phyloP scores from a whole-genome alignment of 805 yeast species.

The Kuraishia capsulata region DNA sequence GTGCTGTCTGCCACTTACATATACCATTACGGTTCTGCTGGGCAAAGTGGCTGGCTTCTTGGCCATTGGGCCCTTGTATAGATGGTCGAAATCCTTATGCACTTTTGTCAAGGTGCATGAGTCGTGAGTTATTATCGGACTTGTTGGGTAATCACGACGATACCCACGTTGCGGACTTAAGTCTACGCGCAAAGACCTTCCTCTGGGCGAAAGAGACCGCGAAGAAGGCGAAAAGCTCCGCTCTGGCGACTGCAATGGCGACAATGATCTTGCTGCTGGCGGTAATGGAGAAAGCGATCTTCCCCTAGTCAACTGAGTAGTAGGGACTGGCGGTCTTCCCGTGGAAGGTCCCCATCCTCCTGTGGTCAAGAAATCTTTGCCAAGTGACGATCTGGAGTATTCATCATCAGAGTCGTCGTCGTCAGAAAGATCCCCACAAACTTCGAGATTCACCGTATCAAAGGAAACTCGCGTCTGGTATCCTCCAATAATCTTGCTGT shows the following conservation, averaged over 20 bases:
- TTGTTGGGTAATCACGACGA: conserved; percentile 20
- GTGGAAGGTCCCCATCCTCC: not conserved
- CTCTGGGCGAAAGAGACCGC: conserved; percentile 6
- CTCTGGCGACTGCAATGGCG: not conserved
- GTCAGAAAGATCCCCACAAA: conserved; percentile 17
- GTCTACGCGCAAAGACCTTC: not conserved
- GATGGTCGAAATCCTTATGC: conserved; percentile 37
- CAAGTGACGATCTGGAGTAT: not conserved
- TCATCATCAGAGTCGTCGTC: conserved; percentile 13
- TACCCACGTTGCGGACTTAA: conserved; percentile 1
- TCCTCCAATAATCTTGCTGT: conserved; percentile 2
- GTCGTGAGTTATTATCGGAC: conserved; percentile 28
- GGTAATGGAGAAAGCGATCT: conserved; percentile 10
- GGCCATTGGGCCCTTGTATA: conserved; percentile 29
- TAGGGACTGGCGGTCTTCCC: not conserved
- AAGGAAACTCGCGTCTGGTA: conserved; percentile 33
- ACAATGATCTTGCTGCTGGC: not conserved
- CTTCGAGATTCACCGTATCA: conserved; percentile 39
- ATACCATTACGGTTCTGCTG: conserved; percentile 48
- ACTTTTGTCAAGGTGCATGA: conserved; percentile 34
- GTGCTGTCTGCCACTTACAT: conserved; percentile 62
- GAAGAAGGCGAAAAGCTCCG: conserved; percentile 3
- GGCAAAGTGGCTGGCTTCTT: conserved; percentile 32
- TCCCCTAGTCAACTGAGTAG: conserved; percentile 6
- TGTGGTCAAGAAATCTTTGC: not conserved